Evolutionary conservation across 345 rosid species (phyloP).

Genomic region (Orychophragmus violaceus): DNA sequence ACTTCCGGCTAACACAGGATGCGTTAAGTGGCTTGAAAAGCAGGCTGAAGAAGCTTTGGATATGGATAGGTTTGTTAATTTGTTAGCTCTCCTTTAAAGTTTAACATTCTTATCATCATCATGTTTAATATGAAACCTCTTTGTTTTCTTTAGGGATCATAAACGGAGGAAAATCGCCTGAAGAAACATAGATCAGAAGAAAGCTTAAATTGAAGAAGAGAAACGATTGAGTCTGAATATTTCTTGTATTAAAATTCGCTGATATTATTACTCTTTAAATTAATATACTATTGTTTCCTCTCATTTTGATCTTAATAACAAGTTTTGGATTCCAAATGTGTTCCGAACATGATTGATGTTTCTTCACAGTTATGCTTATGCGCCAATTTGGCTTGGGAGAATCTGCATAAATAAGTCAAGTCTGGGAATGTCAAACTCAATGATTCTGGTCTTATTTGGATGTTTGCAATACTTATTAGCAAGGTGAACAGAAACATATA

Average conservation of each 20-base stretch:
- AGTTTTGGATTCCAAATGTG: not conserved
- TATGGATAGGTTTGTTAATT: conserved; percentile 36
- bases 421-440: too few relatives aligned
- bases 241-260: not conserved
- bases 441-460: not conserved
- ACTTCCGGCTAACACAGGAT: conserved; percentile 51
- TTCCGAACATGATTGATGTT: not conserved
- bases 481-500: not conserved
- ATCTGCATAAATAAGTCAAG: too few relatives aligned
- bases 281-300: not conserved
- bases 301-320: not conserved
- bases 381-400: too few relatives aligned
- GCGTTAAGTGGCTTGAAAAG: conserved; percentile 53
- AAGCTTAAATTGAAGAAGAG: conserved; percentile 4
- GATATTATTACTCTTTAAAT: not conserved
- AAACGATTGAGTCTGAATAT: not conserved
- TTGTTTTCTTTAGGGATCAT: conserved; percentile 19
- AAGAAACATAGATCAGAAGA: conserved; percentile 12
- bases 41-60: conserved; percentile 25
- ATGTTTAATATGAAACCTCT: not conserved
- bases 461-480: not conserved
- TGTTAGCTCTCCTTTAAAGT: not conserved
- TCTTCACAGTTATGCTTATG: not conserved
- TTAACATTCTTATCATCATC: not conserved
- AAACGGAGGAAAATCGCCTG: conserved; percentile 33